phyloP scores from a whole-genome alignment of 2,329 filamentous ascomycete species.

The Trichophyton schoenleinii region DNA sequence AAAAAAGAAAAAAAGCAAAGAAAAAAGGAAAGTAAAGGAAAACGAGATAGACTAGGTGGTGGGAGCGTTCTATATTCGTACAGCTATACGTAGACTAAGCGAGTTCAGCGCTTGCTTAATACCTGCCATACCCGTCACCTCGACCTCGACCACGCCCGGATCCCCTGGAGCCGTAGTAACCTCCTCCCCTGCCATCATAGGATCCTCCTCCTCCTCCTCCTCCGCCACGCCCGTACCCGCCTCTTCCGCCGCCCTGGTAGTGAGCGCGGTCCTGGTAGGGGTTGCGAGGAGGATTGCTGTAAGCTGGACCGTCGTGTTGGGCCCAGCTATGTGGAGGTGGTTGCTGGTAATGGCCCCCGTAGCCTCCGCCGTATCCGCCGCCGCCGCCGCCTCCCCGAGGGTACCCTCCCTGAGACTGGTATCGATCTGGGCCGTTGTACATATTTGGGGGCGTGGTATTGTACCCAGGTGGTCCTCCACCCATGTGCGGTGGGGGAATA shows the following conservation, averaged over 20 bases:
- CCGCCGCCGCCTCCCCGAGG: constrained; percentile 5
- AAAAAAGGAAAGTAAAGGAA: not conserved
- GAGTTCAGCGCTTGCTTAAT: constrained; percentile 15
- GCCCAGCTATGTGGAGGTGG: not conserved
- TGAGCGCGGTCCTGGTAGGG: constrained; percentile 12
- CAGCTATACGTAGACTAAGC: not conserved
- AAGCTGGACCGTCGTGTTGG: not conserved
- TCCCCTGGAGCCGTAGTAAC: constrained; percentile 15
- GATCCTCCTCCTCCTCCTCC: constrained; percentile 13
- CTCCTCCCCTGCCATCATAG: constrained; percentile 17
- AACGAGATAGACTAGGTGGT: not conserved
- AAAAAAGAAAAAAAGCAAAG: not conserved
- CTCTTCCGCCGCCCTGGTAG: constrained; percentile 16
- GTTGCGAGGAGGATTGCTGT: constrained; percentile 4
- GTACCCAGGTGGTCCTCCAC: constrained; percentile 22
- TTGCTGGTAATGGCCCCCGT: constrained; percentile 8
- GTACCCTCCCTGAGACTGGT: constrained; percentile 8
- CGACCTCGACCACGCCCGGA: constrained; percentile 19
- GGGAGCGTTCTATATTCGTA: constrained; percentile 3
- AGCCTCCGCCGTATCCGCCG: constrained; percentile 11
- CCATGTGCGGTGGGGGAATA: constrained; percentile 22
- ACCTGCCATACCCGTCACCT: constrained; percentile 29
- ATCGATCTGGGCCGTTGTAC: constrained; percentile 8
- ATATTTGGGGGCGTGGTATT: constrained; percentile 26
- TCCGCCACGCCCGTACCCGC: constrained; percentile 15